Evolutionary conservation across 306 rosid genomes (phyloP).

Genomic region (Malus sieversii): DNA sequence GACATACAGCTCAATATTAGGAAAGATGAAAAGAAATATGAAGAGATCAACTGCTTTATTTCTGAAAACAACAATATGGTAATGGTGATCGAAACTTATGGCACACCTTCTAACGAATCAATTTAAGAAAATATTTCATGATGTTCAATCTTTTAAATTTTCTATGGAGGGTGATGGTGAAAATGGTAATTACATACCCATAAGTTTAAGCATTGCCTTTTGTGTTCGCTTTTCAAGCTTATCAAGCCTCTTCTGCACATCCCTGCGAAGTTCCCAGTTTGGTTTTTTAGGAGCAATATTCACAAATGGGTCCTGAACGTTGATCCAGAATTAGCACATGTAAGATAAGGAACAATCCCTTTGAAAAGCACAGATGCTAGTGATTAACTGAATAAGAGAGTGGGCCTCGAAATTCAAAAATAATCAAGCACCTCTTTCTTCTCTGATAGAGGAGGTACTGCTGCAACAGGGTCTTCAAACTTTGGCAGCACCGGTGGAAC

Average conservation of each 20-base stretch:
- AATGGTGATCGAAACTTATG: no score
- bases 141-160: background rate
- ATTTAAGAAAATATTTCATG: background rate
- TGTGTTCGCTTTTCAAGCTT: slow-evolving; percentile 87
- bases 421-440: slow-evolving; percentile 35
- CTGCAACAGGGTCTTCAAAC: slow-evolving; percentile 79
- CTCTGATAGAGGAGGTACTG: slow-evolving; percentile 43
- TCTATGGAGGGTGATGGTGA: background rate
- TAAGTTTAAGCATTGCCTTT: slow-evolving; percentile 69
- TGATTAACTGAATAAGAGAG: background rate
- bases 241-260: slow-evolving; percentile 94
- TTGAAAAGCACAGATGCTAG: background rate
- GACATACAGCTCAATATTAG: no score
- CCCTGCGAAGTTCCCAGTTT: slow-evolving; percentile 91
- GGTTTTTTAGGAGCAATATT: slow-evolving; percentile 98
- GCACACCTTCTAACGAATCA: background rate
- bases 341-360: background rate
- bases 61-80: background rate
- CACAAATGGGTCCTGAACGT: slow-evolving; percentile 74
- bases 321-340: background rate
- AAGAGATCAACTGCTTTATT: background rate
- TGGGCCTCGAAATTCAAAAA: background rate
- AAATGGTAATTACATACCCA: slow-evolving; percentile 43
- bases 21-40: background rate
- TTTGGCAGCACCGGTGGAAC: slow-evolving; percentile 74